Percentiles rank a stretch among this genome's conserved stretches.
These are phyloP conservation scores for Eucalyptus cloeziana DNA, from an alignment of 345 rosid species.

Conservation along the genomic window DNA sequence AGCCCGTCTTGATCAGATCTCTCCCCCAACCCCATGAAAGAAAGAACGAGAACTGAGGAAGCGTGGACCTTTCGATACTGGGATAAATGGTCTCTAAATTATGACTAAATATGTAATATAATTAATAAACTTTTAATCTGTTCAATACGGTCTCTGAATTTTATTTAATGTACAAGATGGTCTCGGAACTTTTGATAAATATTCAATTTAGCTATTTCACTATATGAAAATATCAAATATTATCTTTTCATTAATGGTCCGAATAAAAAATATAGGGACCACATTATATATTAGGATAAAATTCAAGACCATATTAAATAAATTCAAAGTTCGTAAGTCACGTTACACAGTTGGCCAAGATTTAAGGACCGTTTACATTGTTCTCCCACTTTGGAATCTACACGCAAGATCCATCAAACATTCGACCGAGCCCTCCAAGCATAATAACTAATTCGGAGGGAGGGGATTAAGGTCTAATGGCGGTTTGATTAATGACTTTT, in stretches of 20 bases:
- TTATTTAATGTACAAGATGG: accelerated
- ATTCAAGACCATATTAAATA: accelerated
- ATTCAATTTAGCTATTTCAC: accelerated
- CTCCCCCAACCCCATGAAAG: background rate
- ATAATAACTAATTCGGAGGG: background rate
- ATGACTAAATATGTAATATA: background rate
- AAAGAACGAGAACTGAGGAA: background rate
- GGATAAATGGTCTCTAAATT: background rate
- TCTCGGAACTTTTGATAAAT: accelerated
- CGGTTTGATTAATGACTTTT: background rate
- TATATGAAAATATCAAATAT: background rate
- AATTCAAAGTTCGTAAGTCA: accelerated
- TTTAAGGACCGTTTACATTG: accelerated
- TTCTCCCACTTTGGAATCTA: too few species aligned
- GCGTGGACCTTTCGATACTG: accelerated
- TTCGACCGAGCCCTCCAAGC: accelerated
- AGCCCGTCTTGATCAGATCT: background rate
- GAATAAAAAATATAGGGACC: accelerated
- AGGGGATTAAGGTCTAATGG: background rate
- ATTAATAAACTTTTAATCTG: accelerated
- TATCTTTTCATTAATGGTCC: background rate
- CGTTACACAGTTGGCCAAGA: accelerated
- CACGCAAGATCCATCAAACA: background rate
- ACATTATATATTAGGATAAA: background rate
- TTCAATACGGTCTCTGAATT: accelerated